These are phyloP conservation scores for Aspergillus awamori DNA, from an alignment of 2,329 filamentous ascomycete species.

Conservation along the genomic window DNA sequence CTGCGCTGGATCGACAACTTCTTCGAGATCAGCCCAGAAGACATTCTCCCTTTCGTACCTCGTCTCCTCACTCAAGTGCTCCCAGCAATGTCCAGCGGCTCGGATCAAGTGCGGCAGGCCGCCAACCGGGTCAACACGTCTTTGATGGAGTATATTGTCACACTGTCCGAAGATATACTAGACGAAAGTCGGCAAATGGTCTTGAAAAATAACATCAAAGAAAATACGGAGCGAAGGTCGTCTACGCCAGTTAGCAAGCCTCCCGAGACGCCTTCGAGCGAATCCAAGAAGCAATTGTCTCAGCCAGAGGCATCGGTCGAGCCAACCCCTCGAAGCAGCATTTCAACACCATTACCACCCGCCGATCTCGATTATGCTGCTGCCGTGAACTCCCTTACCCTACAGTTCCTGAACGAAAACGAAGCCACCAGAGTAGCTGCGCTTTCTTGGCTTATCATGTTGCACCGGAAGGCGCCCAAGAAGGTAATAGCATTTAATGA, in stretches of 20 bases:
- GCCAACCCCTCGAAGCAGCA: slow-evolving; percentile 51
- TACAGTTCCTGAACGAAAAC: slow-evolving; percentile 94
- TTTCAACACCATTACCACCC: slow-evolving; percentile 51
- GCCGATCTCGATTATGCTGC: slow-evolving; percentile 90
- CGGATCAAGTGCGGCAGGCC: slow-evolving; percentile 84
- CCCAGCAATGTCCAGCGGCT: slow-evolving; percentile 88
- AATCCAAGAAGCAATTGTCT: slow-evolving; percentile 35
- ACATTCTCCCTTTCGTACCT: slow-evolving; percentile 92
- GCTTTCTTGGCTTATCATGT: slow-evolving; percentile 95
- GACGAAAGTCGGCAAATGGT: slow-evolving; percentile 43
- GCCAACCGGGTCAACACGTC: slow-evolving; percentile 88
- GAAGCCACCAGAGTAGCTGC: slow-evolving; percentile 94
- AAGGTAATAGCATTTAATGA: slow-evolving; percentile 96
- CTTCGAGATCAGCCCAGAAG: slow-evolving; percentile 94
- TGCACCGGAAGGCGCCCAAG: slow-evolving; percentile 89
- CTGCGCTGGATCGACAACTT: slow-evolving; percentile 95
- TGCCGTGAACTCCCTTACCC: slow-evolving; percentile 86
- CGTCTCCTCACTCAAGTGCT: slow-evolving; percentile 88
- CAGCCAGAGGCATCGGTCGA: slow-evolving; percentile 36
- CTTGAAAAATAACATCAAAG: slow-evolving; percentile 47
- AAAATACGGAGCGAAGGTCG: slow-evolving; percentile 45
- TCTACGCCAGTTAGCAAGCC: slow-evolving; percentile 41
- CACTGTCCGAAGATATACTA: slow-evolving; percentile 71
- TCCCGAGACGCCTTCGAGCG: slow-evolving; percentile 31
- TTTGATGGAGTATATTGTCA: slow-evolving; percentile 92